Evolutionary conservation across 805 yeast genomes (phyloP).

Genomic region (Hanseniaspora lindneri): DNA sequence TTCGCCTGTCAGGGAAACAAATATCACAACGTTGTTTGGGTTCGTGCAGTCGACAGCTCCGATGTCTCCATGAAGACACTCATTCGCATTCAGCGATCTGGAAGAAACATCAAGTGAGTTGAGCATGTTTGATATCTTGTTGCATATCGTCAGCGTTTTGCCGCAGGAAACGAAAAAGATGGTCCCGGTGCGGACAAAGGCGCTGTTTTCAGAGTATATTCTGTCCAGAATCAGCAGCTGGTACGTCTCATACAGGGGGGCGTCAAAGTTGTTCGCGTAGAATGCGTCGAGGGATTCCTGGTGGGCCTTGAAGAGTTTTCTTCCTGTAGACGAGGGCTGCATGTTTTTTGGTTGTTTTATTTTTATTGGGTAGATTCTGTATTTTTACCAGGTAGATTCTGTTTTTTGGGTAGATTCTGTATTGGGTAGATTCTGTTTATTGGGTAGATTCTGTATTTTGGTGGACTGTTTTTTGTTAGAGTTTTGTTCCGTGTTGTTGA

Average conservation of each 20-base stretch:
- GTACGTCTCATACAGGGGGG: neutral
- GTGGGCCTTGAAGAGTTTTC: neutral
- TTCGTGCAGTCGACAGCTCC: conserved; percentile 48
- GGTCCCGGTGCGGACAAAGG: conserved; percentile 45
- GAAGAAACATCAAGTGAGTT: conserved; percentile 67
- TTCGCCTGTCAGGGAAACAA: conserved; percentile 71
- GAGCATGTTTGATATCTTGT: conserved; percentile 68
- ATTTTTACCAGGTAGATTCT: too few relatives aligned
- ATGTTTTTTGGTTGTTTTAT: too few relatives aligned
- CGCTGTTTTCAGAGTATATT: neutral
- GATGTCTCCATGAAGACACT: conserved; percentile 82
- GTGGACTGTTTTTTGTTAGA: too few relatives aligned
- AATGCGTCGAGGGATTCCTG: neutral
- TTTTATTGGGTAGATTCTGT: too few relatives aligned
- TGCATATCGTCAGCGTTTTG: conserved; percentile 67
- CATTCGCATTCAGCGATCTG: conserved; percentile 63
- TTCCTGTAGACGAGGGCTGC: neutral
- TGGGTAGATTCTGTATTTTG: too few relatives aligned
- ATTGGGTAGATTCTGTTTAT: too few relatives aligned
- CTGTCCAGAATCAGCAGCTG: conserved; percentile 40
- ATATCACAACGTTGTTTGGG: conserved; percentile 42
- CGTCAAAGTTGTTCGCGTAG: conserved; percentile 1
- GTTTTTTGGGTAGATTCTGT: too few relatives aligned
- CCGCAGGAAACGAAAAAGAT: conserved; percentile 75
- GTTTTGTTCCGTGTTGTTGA: too few relatives aligned